phyloP scores from a whole-genome alignment of 805 yeast genomes.

The Candida tallmaniae region DNA sequence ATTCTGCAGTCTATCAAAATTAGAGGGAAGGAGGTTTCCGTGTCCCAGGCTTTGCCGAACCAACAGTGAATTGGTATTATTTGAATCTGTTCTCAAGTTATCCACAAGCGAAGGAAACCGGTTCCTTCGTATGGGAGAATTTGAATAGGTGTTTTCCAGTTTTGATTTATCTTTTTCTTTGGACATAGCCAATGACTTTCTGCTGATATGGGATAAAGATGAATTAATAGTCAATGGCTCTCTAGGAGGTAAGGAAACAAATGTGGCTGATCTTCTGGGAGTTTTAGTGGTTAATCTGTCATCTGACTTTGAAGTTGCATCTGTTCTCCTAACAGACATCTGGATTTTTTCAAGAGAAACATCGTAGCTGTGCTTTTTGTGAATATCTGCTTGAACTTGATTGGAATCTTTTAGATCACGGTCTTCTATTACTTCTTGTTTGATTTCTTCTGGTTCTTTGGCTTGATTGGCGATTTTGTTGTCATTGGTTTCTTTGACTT shows the following conservation, averaged over 20 bases:
- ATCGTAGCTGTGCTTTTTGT: conserved; percentile 3
- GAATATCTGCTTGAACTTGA: neutral
- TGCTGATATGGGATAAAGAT: conserved; percentile 9
- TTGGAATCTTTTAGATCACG: conserved; percentile 7
- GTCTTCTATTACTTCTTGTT: conserved; percentile 35
- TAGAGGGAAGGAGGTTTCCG: no score
- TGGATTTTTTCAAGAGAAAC: conserved; percentile 11
- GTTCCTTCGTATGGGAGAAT: conserved; percentile 12
- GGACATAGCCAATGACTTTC: conserved; percentile 7
- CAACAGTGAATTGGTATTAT: neutral
- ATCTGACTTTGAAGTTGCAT: neutral
- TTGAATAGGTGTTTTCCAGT: conserved; percentile 1
- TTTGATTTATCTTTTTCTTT: conserved; percentile 2
- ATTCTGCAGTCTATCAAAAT: neutral
- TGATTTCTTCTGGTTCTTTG: conserved; percentile 14
- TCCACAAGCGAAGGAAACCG: conserved; percentile 13
- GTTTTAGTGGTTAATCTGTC: conserved; percentile 12
- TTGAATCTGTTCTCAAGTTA: no score
- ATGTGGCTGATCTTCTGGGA: conserved; percentile 30
- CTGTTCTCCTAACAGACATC: conserved; percentile 12
- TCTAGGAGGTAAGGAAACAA: conserved; percentile 33
- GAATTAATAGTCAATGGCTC: conserved; percentile 32
- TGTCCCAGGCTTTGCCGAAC: neutral
- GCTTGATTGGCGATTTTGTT: neutral
- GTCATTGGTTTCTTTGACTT: neutral